phyloP scores from a whole-genome alignment of 305 asterid genomes.

The Solanum hybrid region DNA sequence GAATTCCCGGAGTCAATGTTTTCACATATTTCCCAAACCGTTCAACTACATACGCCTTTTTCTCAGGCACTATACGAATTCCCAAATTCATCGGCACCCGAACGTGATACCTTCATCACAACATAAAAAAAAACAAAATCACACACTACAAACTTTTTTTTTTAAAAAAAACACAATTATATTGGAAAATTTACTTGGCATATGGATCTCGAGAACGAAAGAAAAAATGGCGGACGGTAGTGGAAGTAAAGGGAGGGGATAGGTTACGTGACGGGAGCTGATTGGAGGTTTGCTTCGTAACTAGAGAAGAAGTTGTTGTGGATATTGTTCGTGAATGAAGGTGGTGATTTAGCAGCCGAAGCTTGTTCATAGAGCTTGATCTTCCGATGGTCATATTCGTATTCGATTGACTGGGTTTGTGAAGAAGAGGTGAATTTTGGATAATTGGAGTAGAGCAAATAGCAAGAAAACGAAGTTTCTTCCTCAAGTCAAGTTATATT shows the following conservation, averaged over 20 bases:
- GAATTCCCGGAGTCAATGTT: neutral
- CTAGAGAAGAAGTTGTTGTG: constrained; percentile 9
- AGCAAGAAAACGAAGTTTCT: too few relatives aligned
- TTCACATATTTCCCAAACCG: neutral
- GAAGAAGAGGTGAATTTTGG: too few relatives aligned
- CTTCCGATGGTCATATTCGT: constrained; percentile 9
- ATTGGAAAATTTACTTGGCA: neutral
- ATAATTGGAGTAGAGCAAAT: too few relatives aligned
- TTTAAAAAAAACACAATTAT: too few relatives aligned
- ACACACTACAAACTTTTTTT: neutral
- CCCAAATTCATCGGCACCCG: constrained; percentile 79
- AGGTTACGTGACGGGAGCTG: neutral
- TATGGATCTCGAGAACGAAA: neutral
- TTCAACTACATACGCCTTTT: constrained; percentile 22
- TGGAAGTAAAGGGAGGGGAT: neutral
- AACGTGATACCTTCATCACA: neutral
- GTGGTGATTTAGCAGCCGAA: constrained; percentile 5
- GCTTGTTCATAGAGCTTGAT: constrained; percentile 11
- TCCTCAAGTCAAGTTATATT: too few relatives aligned
- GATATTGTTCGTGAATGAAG: constrained; percentile 10
- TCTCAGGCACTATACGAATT: constrained; percentile 73
- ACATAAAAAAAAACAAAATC: neutral
- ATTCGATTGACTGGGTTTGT: neutral
- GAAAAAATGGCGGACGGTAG: neutral
- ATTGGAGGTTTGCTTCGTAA: neutral